Percentiles rank a stretch among this genome's conserved stretches.
These are phyloP conservation scores for Cyberlindnera veronae DNA, from an alignment of 805 yeast species.

Conservation along the genomic window DNA sequence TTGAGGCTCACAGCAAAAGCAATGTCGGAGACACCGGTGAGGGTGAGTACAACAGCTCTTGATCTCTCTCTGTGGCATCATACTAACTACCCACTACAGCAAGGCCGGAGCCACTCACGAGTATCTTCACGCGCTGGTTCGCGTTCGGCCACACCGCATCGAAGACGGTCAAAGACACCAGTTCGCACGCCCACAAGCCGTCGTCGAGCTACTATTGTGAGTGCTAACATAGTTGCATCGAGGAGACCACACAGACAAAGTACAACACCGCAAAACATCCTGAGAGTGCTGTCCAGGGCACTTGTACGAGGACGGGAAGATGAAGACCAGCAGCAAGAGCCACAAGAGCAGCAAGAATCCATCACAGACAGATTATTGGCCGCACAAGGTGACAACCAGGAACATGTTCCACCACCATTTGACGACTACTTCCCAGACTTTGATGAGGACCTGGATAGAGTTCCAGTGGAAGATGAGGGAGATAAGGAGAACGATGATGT, in stretches of 20 bases:
- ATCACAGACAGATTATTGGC: not conserved
- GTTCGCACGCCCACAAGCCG: constrained; percentile 25
- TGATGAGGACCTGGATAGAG: constrained; percentile 2
- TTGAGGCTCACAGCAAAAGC: too few species aligned
- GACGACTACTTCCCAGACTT: not conserved
- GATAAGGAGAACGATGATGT: constrained; percentile 1
- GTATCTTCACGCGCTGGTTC: constrained; percentile 7
- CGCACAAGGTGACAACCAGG: not conserved
- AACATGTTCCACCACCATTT: not conserved
- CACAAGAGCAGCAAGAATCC: not conserved
- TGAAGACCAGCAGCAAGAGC: constrained; percentile 2
- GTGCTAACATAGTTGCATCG: constrained; percentile 23
- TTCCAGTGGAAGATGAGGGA: not conserved
- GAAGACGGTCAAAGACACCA: constrained; percentile 21
- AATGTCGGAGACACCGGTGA: constrained; percentile 10
- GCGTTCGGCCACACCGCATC: constrained; percentile 14
- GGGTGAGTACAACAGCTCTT: constrained; percentile 3
- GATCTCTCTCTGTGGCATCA: not conserved
- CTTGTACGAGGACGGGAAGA: constrained; percentile 14
- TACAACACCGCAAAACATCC: constrained; percentile 23
- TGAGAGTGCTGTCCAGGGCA: constrained; percentile 23
- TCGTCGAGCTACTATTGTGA: constrained; percentile 23
- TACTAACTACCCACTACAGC: constrained; percentile 2
- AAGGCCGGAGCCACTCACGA: constrained; percentile 8
- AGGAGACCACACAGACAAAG: constrained; percentile 19